phyloP scores from a whole-genome alignment of 768 basidiomycete genomes.

The Flagelloscypha sp. region DNA sequence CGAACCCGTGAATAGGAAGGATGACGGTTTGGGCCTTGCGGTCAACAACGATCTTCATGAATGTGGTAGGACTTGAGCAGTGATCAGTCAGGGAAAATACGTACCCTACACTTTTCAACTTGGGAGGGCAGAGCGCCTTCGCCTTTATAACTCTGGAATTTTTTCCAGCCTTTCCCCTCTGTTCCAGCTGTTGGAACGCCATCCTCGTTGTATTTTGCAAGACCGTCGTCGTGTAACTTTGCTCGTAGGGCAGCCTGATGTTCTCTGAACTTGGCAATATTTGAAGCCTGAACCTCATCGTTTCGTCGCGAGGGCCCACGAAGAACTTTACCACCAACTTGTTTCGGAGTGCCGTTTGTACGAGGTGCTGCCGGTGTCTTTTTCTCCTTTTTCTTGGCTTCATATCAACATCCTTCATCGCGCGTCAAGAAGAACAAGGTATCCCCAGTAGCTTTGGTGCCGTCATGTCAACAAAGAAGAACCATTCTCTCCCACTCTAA shows the following conservation, averaged over 20 bases:
- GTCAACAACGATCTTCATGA: conserved; percentile 76
- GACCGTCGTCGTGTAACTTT: conserved; percentile 67
- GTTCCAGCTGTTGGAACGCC: conserved; percentile 68
- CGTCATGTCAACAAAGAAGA: conserved; percentile 72
- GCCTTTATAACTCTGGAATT: conserved; percentile 94
- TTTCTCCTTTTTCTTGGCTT: conserved; percentile 45
- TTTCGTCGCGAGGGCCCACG: conserved; percentile 87
- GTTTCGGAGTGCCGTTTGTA: conserved; percentile 67
- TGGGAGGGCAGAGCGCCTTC: conserved; percentile 86
- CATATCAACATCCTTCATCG: conserved; percentile 50
- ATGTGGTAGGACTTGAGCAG: conserved; percentile 1
- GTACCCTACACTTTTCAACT: conserved; percentile 69
- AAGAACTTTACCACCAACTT: conserved; percentile 76
- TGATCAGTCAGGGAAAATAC: conserved; percentile 16
- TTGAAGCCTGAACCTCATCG: conserved; percentile 74
- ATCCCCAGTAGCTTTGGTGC: conserved; percentile 76
- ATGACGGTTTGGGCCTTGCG: conserved; percentile 85
- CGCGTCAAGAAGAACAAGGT: conserved; percentile 78
- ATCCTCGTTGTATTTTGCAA: conserved; percentile 78
- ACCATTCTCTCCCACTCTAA: conserved; percentile 63
- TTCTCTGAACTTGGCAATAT: conserved; percentile 69
- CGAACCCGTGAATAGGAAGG: conserved; percentile 89
- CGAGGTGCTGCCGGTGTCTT: conserved; percentile 43
- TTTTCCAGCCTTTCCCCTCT: conserved; percentile 90
- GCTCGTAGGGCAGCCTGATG: conserved; percentile 83